These are phyloP conservation scores for Aschersonia sp. DNA, from an alignment of 2,329 filamentous ascomycete species.

Conservation along the genomic window DNA sequence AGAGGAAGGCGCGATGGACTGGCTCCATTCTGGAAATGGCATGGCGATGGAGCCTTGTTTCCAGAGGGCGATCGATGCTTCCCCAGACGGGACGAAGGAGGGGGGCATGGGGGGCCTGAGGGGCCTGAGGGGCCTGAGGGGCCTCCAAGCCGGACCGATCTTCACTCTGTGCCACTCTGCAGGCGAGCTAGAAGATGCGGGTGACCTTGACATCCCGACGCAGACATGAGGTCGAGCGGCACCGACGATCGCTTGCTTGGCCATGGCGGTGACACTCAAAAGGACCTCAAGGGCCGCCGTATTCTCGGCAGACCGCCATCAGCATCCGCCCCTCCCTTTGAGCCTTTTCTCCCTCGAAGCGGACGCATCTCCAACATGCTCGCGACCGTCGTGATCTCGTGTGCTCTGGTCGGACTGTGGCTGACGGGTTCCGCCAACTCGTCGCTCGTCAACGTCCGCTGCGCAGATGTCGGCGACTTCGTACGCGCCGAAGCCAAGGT, in stretches of 20 bases:
- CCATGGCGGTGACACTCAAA: neutral
- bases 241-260: neutral
- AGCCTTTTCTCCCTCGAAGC: neutral
- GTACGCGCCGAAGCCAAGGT: conserved; percentile 6
- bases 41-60: no score
- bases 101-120: no score
- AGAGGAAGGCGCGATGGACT: neutral
- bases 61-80: no score
- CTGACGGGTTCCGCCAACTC: neutral
- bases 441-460: conserved; percentile 7
- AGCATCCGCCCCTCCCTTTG: neutral
- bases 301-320: neutral
- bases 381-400: neutral
- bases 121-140: no score
- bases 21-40: no score
- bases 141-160: neutral
- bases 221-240: neutral
- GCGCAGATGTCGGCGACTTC: conserved; percentile 9
- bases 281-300: neutral
- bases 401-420: conserved; percentile 1
- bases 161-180: neutral
- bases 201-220: neutral
- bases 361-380: neutral
- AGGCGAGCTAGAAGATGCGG: neutral
- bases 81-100: no score